Evolutionary conservation across 345 rosid species (phyloP), one percentile per base, ranked within the genome.

Genomic region (Hirschfeldia incana): DNA sequence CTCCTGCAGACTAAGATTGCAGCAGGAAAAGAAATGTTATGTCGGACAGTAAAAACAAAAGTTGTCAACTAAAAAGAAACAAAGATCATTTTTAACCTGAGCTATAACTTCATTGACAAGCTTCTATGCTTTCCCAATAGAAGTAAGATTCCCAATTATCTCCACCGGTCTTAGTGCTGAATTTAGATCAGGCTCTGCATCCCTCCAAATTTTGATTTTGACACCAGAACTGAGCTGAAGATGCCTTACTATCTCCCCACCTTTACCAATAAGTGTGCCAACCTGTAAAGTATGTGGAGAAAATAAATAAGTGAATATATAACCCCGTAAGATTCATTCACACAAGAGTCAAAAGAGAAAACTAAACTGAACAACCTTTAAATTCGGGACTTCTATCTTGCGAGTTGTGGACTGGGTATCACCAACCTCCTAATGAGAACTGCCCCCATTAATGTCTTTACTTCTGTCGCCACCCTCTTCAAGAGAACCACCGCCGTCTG

Each of bases 241-340:
- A 61, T 77, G 84, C 34, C 93, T 77, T 57, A 94, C 88, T 28
- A 91, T 94, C 70, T 94, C 98, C 13, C 98, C 98, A 30, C 90
- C 90, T 85, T 92, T 94, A 66, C 98, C 98, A 72, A 94, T 94
- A 58, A 94, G 93, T 57, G 87, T 92, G 1, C 97, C 98, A 79
- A 94, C 98, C 98, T 93, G 78, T 59, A 67, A 80, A 63, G 62
- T 60, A 77, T 46, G 62, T 15, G 70, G 8, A 46, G 34, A n/a
- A 44, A 46, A n/a, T 7, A 55, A 33, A 7, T 6, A 4, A 44
- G 0, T 4, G 34, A 3, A 28, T 11, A 26, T 32, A 32, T 4
- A 10, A 39, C 30, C 8, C 33, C 30, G 37, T 9, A 70, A 11
- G 26, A 76, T 6, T 61, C 16, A 21, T n/a, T 21, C 42, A 44